phyloP scores from a whole-genome alignment of 495 filamentous ascomycete genomes.

The Neurospora cerealis region DNA sequence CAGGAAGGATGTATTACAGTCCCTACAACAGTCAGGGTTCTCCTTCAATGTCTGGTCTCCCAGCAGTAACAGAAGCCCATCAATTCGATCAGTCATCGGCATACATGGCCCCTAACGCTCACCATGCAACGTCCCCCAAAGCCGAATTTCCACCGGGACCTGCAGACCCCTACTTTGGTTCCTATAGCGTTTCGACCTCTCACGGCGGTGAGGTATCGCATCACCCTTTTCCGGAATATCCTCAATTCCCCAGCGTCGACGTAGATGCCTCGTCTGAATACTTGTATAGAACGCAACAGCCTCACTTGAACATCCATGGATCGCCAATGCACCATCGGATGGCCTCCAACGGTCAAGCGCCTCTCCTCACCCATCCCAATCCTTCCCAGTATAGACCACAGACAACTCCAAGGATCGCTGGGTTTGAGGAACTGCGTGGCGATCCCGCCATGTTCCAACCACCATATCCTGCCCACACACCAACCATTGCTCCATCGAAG shows the following conservation, averaged over 20 bases:
- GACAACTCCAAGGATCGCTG: constrained; percentile 9
- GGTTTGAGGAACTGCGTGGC: constrained; percentile 18
- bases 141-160: constrained; percentile 19
- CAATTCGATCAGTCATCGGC: constrained; percentile 18
- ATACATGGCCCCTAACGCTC: constrained; percentile 21
- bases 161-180: constrained; percentile 21
- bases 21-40: constrained; percentile 27
- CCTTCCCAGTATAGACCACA: constrained; percentile 15
- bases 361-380: constrained; percentile 13
- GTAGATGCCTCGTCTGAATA: constrained; percentile 4
- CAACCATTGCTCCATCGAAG: constrained; percentile 10
- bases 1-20: constrained; percentile 31
- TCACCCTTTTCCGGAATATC: constrained; percentile 16
- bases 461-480: constrained; percentile 16
- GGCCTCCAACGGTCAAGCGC: constrained; percentile 11
- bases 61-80: constrained; percentile 15
- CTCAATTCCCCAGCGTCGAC: constrained; percentile 8
- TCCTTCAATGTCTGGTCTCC: constrained; percentile 26
- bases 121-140: constrained; percentile 22
- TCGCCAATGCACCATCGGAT: constrained; percentile 18
- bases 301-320: constrained; percentile 8
- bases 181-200: constrained; percentile 20
- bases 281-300: constrained; percentile 3
- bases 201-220: constrained; percentile 16
- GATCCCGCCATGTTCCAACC: constrained; percentile 12